phyloP scores from a whole-genome alignment of 2,329 filamentous ascomycete species.

The Neocucurbitaria cava region DNA sequence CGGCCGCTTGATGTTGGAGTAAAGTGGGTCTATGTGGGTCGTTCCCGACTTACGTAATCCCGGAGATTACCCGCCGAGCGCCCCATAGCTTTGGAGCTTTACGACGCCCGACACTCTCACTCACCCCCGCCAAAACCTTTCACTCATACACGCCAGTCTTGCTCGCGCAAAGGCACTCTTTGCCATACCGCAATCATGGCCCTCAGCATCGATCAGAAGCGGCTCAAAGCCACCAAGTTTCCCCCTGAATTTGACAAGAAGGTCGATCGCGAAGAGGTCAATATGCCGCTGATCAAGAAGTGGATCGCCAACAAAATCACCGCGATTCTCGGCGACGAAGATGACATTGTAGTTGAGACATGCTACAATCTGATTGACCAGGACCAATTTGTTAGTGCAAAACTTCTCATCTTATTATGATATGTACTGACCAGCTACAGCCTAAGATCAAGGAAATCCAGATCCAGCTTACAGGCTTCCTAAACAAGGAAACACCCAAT shows the following conservation, averaged over 20 bases:
- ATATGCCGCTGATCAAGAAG: constrained; percentile 97
- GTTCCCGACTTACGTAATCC: constrained; percentile 26
- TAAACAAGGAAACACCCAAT: constrained; percentile 85
- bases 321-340: constrained; percentile 87
- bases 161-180: constrained; percentile 1
- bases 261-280: constrained; percentile 97
- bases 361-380: constrained; percentile 75
- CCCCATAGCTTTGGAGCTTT: constrained; percentile 18
- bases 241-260: constrained; percentile 92
- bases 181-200: constrained; percentile 65
- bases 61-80: constrained; percentile 8
- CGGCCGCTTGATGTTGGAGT: no score
- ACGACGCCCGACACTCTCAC: constrained; percentile 3
- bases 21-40: background rate
- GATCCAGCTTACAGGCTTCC: constrained; percentile 91
- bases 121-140: constrained; percentile 4
- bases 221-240: constrained; percentile 90
- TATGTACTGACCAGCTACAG: constrained; percentile 56
- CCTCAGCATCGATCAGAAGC: constrained; percentile 84
- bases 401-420: background rate
- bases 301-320: constrained; percentile 93
- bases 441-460: constrained; percentile 96
- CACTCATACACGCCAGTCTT: background rate
- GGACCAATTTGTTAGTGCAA: constrained; percentile 71
- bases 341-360: constrained; percentile 94